Conservation (phyloP, 1,139 yeast species). For the Yamadazyma songkhlaensis region DNA sequence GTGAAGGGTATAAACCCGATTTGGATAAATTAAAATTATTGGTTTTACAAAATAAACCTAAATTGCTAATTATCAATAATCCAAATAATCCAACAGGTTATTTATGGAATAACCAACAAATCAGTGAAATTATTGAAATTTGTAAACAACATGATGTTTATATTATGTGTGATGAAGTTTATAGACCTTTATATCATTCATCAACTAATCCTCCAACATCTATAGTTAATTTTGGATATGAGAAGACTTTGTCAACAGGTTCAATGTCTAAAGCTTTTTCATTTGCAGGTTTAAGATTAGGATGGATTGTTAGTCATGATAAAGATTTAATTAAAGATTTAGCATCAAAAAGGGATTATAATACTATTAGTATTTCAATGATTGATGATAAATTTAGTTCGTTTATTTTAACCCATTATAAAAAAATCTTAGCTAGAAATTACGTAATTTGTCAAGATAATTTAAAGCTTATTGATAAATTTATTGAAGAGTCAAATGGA, state of each 20-base stretch:
- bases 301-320: constrained; percentile 49
- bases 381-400: constrained; percentile 49
- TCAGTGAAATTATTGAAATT: constrained; percentile 36
- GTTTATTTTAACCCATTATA: constrained; percentile 36
- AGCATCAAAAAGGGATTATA: constrained; percentile 47
- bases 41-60: constrained; percentile 33
- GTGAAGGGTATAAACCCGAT: constrained; percentile 37
- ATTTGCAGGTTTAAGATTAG: constrained; percentile 53
- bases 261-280: constrained; percentile 57
- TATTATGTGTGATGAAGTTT: constrained; percentile 53
- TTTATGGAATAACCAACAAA: constrained; percentile 34
- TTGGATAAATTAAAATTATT: constrained; percentile 27
- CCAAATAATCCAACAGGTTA: constrained; percentile 59
- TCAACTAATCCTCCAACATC: constrained; percentile 23
- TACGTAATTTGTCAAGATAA: constrained; percentile 35
- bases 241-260: constrained; percentile 46
- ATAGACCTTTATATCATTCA: constrained; percentile 52
- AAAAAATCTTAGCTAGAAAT: constrained; percentile 36
- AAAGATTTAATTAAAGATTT: constrained; percentile 27
- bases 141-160: constrained; percentile 34
- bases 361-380: constrained; percentile 48
- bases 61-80: constrained; percentile 47
- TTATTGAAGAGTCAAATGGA: constrained; percentile 29
- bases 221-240: constrained; percentile 40
- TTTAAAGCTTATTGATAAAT: constrained; percentile 31